Evolutionary conservation across 1,284 basidiomycete species (phyloP).

Genomic region (Ustilago cynodontis): DNA sequence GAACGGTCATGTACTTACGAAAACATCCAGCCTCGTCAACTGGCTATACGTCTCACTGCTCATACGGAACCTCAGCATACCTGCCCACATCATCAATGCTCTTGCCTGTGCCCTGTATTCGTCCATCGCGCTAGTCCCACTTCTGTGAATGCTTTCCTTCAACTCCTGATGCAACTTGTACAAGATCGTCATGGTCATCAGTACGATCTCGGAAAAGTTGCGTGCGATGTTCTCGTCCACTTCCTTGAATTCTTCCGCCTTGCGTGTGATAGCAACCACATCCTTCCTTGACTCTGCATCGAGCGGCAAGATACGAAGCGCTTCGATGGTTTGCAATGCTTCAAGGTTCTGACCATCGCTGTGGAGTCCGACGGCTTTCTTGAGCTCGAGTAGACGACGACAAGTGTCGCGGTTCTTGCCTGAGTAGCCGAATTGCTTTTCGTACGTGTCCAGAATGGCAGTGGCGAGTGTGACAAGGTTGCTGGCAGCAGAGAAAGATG

Average conservation of each 20-base stretch:
- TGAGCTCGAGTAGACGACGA: conserved; percentile 79
- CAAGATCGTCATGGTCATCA: conserved; percentile 93
- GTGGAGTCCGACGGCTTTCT: conserved; percentile 84
- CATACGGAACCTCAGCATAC: conserved; percentile 69
- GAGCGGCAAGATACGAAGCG: conserved; percentile 88
- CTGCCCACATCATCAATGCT: conserved; percentile 69
- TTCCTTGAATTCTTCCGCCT: conserved; percentile 90
- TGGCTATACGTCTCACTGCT: conserved; percentile 69
- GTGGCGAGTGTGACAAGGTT: conserved; percentile 82
- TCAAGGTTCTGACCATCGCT: conserved; percentile 80
- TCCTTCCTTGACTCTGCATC: conserved; percentile 76
- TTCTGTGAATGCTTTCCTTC: conserved; percentile 62
- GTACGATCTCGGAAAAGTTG: conserved; percentile 88
- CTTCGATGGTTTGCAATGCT: conserved; percentile 87
- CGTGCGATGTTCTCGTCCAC: conserved; percentile 86
- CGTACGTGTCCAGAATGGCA: conserved; percentile 88
- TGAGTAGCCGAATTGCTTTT: conserved; percentile 77
- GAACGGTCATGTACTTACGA: conserved; percentile 23
- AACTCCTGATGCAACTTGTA: conserved; percentile 72
- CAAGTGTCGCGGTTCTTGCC: conserved; percentile 79
- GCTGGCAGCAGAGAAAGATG: conserved; percentile 76
- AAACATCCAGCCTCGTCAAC: conserved; percentile 67
- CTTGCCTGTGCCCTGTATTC: conserved; percentile 66
- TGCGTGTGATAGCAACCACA: conserved; percentile 83
- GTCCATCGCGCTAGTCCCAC: conserved; percentile 53